Base-by-base conservation (phyloP, 306 rosid genomes). In the Echinosophora koreensis region DNA sequence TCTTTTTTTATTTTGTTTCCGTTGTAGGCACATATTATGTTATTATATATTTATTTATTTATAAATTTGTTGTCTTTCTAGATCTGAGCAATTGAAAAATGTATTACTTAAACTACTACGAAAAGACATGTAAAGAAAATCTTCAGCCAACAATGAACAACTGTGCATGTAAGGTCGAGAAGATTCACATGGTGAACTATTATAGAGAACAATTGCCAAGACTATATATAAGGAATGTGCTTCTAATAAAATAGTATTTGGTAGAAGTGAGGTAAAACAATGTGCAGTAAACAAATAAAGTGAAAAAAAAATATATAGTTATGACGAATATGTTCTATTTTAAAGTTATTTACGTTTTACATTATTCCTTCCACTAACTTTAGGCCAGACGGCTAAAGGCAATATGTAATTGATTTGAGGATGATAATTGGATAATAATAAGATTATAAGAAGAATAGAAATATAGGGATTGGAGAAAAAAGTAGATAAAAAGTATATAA, bases 311-410 rank as follows among this genome's bases (percentile, higher is more conserved):
- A 74, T 8, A 70, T 60, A 27, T 51, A 7, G 35, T 17, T 18
- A 52, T 4, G 42, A 68, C 46, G 81, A 79, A 83, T 74, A 71
- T 76, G 71, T 82, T 82, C 82, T 65, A 37, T 57, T 77, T 39
- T 5, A 71, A 82, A 82, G 82, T 37, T 65, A 71, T 81, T 13
- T 77, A 44, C 58, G 44, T 77, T 82, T 71, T 70, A 70, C 76
- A 76, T 79, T 79, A 74, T 47, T 75, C 22, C 35, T 69, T 76
- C 56, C 76, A 71, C 77, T 32, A 59, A 51, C 77, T 59, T 69
- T 74, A 38, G 52, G 68, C 68, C 55, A 59, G 73, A 73, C 42
- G 72, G 54, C 55, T n/a, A 2, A 73, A 73, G 69, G 57, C 68
- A 41, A 8, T 0, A 51, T 67, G 77, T 71, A 57, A 72, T n/a